These are phyloP conservation scores for Angophora floribunda DNA, from an alignment of 345 rosid species.

Conservation along the genomic window DNA sequence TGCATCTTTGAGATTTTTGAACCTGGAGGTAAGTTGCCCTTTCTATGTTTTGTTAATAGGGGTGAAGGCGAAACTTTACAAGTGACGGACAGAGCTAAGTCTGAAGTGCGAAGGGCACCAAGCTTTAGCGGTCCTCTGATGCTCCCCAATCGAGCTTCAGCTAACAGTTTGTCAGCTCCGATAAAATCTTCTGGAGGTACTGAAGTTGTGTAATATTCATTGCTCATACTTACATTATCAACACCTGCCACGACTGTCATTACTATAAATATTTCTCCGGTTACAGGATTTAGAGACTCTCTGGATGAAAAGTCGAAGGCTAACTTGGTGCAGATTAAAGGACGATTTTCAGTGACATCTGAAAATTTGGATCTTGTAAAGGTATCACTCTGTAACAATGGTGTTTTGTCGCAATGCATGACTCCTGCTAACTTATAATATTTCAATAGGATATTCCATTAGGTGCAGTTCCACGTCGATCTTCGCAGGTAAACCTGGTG, in stretches of 20 bases:
- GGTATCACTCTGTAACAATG: constrained; percentile 32
- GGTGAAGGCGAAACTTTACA: constrained; percentile 49
- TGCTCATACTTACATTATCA: background rate
- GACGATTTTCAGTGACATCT: constrained; percentile 96
- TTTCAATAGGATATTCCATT: constrained; percentile 77
- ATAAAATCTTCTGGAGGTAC: constrained; percentile 91
- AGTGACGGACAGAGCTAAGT: constrained; percentile 24
- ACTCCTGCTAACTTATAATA: constrained; percentile 33
- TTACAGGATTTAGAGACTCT: constrained; percentile 80
- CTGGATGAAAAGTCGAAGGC: constrained; percentile 90
- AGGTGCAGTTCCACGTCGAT: constrained; percentile 66
- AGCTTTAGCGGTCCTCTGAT: constrained; percentile 95
- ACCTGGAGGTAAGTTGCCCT: background rate
- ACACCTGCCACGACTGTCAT: background rate
- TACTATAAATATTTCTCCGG: background rate
- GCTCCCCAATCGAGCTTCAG: constrained; percentile 95
- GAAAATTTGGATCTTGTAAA: constrained; percentile 90
- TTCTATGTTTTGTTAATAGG: constrained; percentile 17
- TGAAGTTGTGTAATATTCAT: background rate
- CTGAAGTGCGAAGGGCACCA: constrained; percentile 57
- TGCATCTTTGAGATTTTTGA: background rate
- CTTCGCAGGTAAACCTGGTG: constrained; percentile 64
- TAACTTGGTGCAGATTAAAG: constrained; percentile 91
- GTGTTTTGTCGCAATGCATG: background rate
- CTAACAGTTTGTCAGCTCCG: constrained; percentile 98